Evolutionary conservation across 2,329 filamentous ascomycete genomes (phyloP).

Genomic region (Fusarium setosum): DNA sequence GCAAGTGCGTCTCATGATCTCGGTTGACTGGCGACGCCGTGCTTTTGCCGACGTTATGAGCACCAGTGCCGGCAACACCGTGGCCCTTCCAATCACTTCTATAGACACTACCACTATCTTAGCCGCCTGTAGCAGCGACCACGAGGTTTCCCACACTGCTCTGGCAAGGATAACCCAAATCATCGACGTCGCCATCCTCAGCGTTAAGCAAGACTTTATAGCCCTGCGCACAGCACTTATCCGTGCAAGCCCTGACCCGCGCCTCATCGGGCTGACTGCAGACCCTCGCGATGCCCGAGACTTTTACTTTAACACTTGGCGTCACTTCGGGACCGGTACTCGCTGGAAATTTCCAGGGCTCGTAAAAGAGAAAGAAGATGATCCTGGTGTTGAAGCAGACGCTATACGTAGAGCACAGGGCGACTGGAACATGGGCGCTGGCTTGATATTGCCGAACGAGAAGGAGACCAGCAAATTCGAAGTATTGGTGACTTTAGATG

Average conservation of each 20-base stretch:
- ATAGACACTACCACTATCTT: too few relatives aligned
- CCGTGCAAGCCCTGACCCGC: too few relatives aligned
- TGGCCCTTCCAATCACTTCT: too few relatives aligned
- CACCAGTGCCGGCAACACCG: background rate
- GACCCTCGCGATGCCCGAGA: background rate
- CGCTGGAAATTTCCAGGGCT: background rate
- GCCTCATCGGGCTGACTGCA: background rate
- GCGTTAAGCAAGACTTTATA: too few relatives aligned
- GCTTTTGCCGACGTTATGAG: constrained; percentile 1
- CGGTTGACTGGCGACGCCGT: background rate
- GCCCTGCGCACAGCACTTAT: too few relatives aligned
- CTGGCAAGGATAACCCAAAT: too few relatives aligned
- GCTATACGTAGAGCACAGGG: background rate
- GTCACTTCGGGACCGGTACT: background rate
- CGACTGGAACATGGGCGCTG: constrained; percentile 1
- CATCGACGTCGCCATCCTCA: too few relatives aligned
- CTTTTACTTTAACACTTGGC: constrained; percentile 11
- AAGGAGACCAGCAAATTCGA: background rate
- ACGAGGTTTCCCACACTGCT: too few relatives aligned
- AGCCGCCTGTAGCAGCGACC: too few relatives aligned
- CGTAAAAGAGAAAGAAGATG: too few relatives aligned
- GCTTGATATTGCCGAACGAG: background rate
- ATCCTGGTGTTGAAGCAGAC: background rate
- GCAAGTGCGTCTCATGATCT: background rate
- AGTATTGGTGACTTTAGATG: too few relatives aligned